Base-by-base conservation (phyloP, 495 filamentous ascomycete genomes). In the Talaromyces nanjingensis region DNA sequence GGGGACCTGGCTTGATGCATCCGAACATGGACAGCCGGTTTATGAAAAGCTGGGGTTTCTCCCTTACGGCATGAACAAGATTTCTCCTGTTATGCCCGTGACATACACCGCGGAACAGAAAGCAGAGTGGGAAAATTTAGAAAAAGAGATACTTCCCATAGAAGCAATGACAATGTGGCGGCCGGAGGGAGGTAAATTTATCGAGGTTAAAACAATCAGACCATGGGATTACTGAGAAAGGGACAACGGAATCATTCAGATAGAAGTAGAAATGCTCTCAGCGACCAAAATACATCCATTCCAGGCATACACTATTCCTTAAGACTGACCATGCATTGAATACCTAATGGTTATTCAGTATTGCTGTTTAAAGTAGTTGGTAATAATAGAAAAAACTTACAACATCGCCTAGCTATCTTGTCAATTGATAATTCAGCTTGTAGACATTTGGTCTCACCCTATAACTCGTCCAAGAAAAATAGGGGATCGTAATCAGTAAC, bases 1-100 rank as follows among this genome's bases (percentile, higher is more conserved):
- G 4, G 69, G 73, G 24, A 66, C 69, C n/a, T 72, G 67, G 37
- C 37, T 76, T 0, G 69, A 72, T 64, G 65, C 72, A 4, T 67
- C 69, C 18, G 65, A 59, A 6, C 52, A 57, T 20, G 73, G 69
- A 8, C 37, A 61, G 9, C 71, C 69, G 6, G 47, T 72, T 2
- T 74, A 76, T 59, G 65, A 69, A 25, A 70, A 66, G 14, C 66
- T 69, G 45, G 68, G 66, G 20, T 67, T 75, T 25, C 34, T 66
- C 1, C 33, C 61, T 16, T 11, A 68, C 24, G 63, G 39, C 2
- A 14, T 27, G 12, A 60, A 60, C 37, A 60, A 60, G 16, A 65
- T 69, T 37, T 58, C 65, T 31, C 31, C 65, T 8, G 65, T 63
- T 18, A 45, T 55, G 18, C 62, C 61, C 20, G n/a, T 6, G 37